phyloP scores from a whole-genome alignment of 345 rosid species.

The Brassica juncea region DNA sequence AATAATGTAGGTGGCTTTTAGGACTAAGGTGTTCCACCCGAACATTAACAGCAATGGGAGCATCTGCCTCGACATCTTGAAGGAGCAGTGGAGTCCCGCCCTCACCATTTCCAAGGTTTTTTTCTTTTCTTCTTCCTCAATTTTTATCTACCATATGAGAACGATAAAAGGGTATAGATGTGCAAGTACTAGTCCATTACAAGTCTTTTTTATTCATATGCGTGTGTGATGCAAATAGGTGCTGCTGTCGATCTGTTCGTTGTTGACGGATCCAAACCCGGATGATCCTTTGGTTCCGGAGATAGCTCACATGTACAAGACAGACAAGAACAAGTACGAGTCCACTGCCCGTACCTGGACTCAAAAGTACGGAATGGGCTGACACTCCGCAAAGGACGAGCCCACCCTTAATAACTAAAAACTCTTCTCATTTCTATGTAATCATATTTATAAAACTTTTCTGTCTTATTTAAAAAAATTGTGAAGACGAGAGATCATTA shows the following conservation, averaged over 20 bases:
- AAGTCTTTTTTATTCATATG: neutral
- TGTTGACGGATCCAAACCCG: conserved; percentile 95
- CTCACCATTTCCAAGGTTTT: conserved; percentile 88
- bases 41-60: conserved; percentile 95
- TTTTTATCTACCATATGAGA: neutral
- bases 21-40: conserved; percentile 94
- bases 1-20: conserved; percentile 72
- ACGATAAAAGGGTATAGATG: neutral
- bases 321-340: conserved; percentile 90
- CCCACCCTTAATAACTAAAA: conserved; percentile 17
- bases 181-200: neutral
- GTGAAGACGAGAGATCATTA: conserved; percentile 28
- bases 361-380: conserved; percentile 99
- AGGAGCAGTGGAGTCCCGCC: conserved; percentile 99
- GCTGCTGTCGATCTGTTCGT: conserved; percentile 88
- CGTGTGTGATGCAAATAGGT: conserved; percentile 48
- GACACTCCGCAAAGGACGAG: conserved; percentile 19
- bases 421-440: conserved; percentile 39
- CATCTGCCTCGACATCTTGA: conserved; percentile 95
- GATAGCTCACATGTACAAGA: conserved; percentile 97
- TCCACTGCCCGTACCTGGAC: conserved; percentile 99
- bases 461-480: conserved; percentile 25
- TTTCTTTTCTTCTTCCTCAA: conserved; percentile 1
- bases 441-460: conserved; percentile 34
- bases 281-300: conserved; percentile 98